Evolutionary conservation across 352 stramenopile species (phyloP), one percentile per base, ranked within the genome.

Genomic region (Pythium coloratum): DNA sequence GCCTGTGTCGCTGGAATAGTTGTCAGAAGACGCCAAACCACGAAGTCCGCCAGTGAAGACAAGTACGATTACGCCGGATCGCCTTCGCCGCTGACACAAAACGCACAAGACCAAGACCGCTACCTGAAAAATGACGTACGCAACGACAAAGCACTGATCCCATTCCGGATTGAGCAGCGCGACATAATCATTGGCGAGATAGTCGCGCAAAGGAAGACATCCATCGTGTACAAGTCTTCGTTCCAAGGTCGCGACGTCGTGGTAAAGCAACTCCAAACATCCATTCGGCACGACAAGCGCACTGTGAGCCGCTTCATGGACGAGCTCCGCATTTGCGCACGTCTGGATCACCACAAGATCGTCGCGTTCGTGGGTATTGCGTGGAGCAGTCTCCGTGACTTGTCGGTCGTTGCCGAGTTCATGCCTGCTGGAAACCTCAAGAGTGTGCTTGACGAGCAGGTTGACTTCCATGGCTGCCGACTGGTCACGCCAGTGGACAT

Each of bases 271-370:
- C 6, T 67, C 2, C 50, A 32, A 16, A 1, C 16, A 8, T 66
- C 62, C 7, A 70, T 40, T 36, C 50, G 58, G 13, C 56, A 72
- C 38, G 36, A 34, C 38, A 44, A 30, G 32, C 59, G 49, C 24
- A 34, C 33, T 6, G 9, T 38, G 33, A 9, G 13, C 55, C 72
- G 40, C 60, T 77, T 77, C 33, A 72, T 74, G 68, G 61, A 68
- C 50, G 71, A 77, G 59, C 75, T 77, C 40, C 64, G 68, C 13
- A 59, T 75, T 32, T 74, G 67, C 47, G 57, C 71, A 0, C 64
- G 56, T 24, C 36, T 77, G n/a, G 63, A 71, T 18, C 71, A 77
- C 32, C 71, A 67, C 18, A 77, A 77, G 34, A 65, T 77, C 28
- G 71, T 77, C 8, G 38, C 36, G 3, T 76, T 76, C 30, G 33